These are phyloP conservation scores for Helminthosporium solani DNA, from an alignment of 2,329 filamentous ascomycete genomes.

Conservation along the genomic window DNA sequence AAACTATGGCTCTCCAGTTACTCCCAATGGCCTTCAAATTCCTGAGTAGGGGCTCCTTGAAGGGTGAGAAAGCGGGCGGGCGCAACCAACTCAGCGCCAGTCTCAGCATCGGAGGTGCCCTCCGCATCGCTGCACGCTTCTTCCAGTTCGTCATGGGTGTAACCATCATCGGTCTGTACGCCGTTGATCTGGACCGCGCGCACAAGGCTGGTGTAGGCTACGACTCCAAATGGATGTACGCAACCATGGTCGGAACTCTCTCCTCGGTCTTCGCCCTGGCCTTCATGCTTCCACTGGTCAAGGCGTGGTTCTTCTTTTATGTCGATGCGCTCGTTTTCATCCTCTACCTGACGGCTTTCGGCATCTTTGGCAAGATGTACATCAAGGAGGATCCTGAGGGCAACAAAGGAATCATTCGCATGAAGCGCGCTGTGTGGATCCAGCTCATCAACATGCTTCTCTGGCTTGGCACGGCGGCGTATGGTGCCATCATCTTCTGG, in stretches of 20 bases:
- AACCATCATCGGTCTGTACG: conserved; percentile 72
- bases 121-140: conserved; percentile 67
- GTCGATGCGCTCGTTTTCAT: conserved; percentile 73
- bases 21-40: conserved; percentile 32
- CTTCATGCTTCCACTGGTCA: conserved; percentile 63
- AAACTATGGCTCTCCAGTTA: conserved; percentile 13
- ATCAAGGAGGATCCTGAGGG: conserved; percentile 68
- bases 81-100: conserved; percentile 22
- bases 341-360: conserved; percentile 80
- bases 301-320: conserved; percentile 55
- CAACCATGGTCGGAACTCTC: conserved; percentile 42
- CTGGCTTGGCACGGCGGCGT: conserved; percentile 67
- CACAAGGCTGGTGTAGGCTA: conserved; percentile 47
- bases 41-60: conserved; percentile 29
- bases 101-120: conserved; percentile 17
- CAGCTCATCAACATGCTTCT: conserved; percentile 73
- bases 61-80: conserved; percentile 31
- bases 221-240: conserved; percentile 57
- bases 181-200: conserved; percentile 41
- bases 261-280: conserved; percentile 45
- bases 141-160: conserved; percentile 75
- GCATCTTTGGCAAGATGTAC: conserved; percentile 79
- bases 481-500: conserved; percentile 60
- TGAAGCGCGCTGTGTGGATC: conserved; percentile 87
- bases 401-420: conserved; percentile 64